Percentiles rank a stretch among this genome's conserved stretches.
Evolutionary conservation across 164 flowering plant species (phyloP).

Genomic region (Vitis cinerea): DNA sequence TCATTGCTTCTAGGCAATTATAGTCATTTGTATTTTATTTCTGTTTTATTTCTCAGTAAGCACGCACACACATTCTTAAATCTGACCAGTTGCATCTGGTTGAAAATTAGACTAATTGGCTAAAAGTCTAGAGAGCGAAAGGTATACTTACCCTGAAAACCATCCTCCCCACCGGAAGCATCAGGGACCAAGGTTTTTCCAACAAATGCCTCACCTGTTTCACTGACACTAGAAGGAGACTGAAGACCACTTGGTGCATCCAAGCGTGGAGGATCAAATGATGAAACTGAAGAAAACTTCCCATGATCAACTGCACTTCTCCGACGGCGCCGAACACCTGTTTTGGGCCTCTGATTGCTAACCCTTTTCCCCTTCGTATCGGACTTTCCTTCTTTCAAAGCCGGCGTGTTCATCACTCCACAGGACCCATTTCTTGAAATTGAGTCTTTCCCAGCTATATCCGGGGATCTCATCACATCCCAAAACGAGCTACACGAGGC

Average conservation of each 20-base stretch:
- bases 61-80: no score
- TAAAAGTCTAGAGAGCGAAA: not conserved
- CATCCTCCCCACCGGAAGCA: slow-evolving; percentile 4
- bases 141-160: slow-evolving; percentile 17
- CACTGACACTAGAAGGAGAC: slow-evolving; percentile 14
- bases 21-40: no score
- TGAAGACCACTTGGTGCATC: slow-evolving; percentile 8
- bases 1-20: no score
- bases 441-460: slow-evolving; percentile 8
- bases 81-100: no score
- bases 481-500: slow-evolving; percentile 47
- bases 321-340: slow-evolving; percentile 34
- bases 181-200: slow-evolving; percentile 21
- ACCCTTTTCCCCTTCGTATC: slow-evolving; percentile 50
- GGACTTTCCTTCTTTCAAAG: slow-evolving; percentile 14
- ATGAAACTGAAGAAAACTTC: slow-evolving; percentile 22
- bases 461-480: slow-evolving; percentile 21
- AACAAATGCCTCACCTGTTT: slow-evolving; percentile 10
- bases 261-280: slow-evolving; percentile 20
- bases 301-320: slow-evolving; percentile 22
- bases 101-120: not conserved
- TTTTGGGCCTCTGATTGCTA: slow-evolving; percentile 30
- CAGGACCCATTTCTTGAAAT: not conserved
- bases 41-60: no score
- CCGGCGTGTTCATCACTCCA: slow-evolving; percentile 1